These are phyloP conservation scores for Cryptosporidium canis DNA, from an alignment of 169 alveolate genomes.

Conservation along the genomic window DNA sequence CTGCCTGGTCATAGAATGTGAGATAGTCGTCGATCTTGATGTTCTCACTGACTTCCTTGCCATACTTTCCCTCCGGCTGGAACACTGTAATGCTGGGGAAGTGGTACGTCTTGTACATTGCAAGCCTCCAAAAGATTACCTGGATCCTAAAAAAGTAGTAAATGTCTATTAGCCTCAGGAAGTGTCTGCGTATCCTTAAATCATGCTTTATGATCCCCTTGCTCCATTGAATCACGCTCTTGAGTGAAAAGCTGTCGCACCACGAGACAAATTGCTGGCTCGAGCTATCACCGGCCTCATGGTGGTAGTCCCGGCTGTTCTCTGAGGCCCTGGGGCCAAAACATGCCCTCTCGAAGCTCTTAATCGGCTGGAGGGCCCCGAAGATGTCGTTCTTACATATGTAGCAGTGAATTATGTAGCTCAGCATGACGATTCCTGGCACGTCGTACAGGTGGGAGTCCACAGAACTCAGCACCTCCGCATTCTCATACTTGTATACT, in stretches of 20 bases:
- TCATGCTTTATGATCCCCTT: background rate
- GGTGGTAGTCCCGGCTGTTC: background rate
- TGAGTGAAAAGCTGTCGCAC: constrained; percentile 32
- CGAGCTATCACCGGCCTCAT: background rate
- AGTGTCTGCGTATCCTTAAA: constrained; percentile 3
- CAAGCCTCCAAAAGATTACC: constrained; percentile 31
- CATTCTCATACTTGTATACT: background rate
- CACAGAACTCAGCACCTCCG: background rate
- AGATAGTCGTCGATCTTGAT: constrained; percentile 54
- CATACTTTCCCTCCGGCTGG: constrained; percentile 5
- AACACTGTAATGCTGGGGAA: constrained; percentile 24
- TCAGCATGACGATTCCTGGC: constrained; percentile 25
- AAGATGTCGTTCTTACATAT: constrained; percentile 33
- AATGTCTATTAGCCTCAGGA: constrained; percentile 7
- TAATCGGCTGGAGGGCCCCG: constrained; percentile 25
- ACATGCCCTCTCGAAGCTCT: constrained; percentile 28
- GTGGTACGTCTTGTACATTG: constrained; percentile 34
- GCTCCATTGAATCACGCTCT: background rate
- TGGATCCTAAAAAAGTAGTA: constrained; percentile 60
- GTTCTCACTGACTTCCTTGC: background rate
- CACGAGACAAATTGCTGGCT: constrained; percentile 10
- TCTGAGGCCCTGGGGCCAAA: background rate
- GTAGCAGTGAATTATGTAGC: constrained; percentile 66
- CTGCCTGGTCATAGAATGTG: constrained; percentile 13
- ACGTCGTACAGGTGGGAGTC: constrained; percentile 44